Base-by-base conservation (phyloP, 306 rosid genomes). In the Psophocarpus tetragonolobus region DNA sequence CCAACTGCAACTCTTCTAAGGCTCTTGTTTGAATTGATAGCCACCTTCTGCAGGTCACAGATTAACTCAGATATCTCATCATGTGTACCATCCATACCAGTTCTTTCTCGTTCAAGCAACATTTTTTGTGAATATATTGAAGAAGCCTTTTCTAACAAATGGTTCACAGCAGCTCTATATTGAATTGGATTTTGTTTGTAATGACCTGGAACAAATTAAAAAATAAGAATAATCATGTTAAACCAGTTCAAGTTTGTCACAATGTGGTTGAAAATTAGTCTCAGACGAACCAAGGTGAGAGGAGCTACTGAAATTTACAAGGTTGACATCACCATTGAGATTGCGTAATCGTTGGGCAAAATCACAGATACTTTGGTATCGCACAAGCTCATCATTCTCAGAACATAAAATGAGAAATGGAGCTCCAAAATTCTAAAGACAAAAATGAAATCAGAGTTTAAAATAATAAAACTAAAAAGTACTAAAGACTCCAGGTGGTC, bases 361-460 rank as follows among this genome's bases (percentile, higher is more conserved):
- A 63, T 85, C 87, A 66, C 78, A 80, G 72, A 95, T 81, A 32
- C 91, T 82, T 75, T 86, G 87, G 78, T 72, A 87, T 30, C 94
- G 87, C 64, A 96, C 94, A 47, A 84, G 88, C 61, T 91, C 88
- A 82, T 95, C 99, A 76, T 92, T 89, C 81, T 90, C 96, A 5
- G 99, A 92, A 83, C 94, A 89, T 42, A 95, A 69, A 75, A 95
- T 74, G 84, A 95, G 99, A 90, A 86, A 92, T 10, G 99, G 96
- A 71, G 99, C 97, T 58, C 97, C 97, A 47, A 92, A 82, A 78
- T 91, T 91, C 99, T 95, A 64, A 71, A 66, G 13, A 72, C 32
- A 36, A 24, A 53, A 62, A 79, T 48, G 56, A 71, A 57, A 82
- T 47, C 32, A 78, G 69, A 23, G 45, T 45, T 56, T 29, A 18